A percentile compares a stretch with the other conserved stretches of the same genome.
phyloP scores from a whole-genome alignment of 106 monocot species.

The Dioscorea zingiberensis region DNA sequence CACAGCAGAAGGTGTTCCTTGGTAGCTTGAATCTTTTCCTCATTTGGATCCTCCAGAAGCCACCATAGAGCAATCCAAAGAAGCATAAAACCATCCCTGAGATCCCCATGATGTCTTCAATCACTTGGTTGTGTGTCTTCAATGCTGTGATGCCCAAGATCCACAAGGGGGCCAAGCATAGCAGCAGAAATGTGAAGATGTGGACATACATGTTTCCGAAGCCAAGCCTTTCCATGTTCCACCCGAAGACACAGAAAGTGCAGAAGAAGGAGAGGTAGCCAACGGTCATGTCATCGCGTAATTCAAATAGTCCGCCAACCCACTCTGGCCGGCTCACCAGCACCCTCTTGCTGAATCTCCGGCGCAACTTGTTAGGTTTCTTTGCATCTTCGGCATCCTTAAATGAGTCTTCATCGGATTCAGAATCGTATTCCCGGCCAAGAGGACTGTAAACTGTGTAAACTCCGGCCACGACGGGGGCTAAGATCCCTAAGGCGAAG shows the following conservation, averaged over 20 bases:
- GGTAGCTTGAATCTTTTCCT: constrained; percentile 31
- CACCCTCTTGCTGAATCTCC: neutral
- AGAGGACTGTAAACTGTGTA: constrained; percentile 44
- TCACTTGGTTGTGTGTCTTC: constrained; percentile 16
- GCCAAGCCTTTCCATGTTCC: constrained; percentile 47
- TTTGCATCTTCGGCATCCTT: neutral
- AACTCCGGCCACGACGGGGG: constrained; percentile 29
- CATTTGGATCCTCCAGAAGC: constrained; percentile 48
- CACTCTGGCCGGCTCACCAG: constrained; percentile 23
- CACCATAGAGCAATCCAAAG: constrained; percentile 34
- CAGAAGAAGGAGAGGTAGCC: constrained; percentile 32
- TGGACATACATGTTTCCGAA: constrained; percentile 54
- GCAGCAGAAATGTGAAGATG: constrained; percentile 26
- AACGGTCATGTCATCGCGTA: constrained; percentile 13
- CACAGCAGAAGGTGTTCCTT: constrained; percentile 14
- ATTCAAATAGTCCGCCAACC: constrained; percentile 33
- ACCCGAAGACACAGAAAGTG: constrained; percentile 43
- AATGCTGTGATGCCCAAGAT: constrained; percentile 34
- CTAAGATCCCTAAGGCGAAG: constrained; percentile 17
- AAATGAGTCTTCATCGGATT: constrained; percentile 15
- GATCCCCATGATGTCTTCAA: constrained; percentile 17
- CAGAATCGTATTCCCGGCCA: constrained; percentile 27
- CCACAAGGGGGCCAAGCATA: constrained; percentile 37
- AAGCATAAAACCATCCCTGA: constrained; percentile 22
- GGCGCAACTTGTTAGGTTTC: neutral